A percentile compares a stretch with the other conserved stretches of the same genome.
phyloP scores from a whole-genome alignment of 1,284 basidiomycete species.

The Testicularia cyperi region DNA sequence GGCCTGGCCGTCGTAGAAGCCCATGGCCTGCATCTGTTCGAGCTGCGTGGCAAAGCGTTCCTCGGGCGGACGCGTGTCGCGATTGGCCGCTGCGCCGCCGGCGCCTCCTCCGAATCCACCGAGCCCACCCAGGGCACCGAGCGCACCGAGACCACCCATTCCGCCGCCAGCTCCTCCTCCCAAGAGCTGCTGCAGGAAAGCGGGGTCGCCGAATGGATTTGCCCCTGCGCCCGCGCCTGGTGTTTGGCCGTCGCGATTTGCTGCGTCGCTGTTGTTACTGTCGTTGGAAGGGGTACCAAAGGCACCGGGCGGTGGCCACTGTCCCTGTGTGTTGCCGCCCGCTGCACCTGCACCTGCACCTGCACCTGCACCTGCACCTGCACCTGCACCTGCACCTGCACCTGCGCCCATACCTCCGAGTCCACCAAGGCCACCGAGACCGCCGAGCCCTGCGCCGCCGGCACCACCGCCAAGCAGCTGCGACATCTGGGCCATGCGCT shows the following conservation, averaged over 20 bases:
- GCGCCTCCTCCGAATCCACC: slow-evolving; percentile 12
- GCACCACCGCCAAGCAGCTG: slow-evolving; percentile 42
- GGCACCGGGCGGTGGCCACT: slow-evolving; percentile 48
- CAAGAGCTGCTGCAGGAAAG: slow-evolving; percentile 34
- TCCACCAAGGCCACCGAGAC: slow-evolving; percentile 24
- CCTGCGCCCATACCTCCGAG: slow-evolving; percentile 13
- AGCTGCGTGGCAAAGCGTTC: slow-evolving; percentile 55
- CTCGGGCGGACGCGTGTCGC: slow-evolving; percentile 49
- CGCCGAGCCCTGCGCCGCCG: slow-evolving; percentile 9
- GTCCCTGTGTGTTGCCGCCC: too few species aligned
- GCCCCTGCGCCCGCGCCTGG: slow-evolving; percentile 1
- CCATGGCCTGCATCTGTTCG: slow-evolving; percentile 57
- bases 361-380: slow-evolving; percentile 7
- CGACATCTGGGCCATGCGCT: slow-evolving; percentile 49
- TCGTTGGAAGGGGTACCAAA: slow-evolving; percentile 20
- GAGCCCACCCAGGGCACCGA: slow-evolving; percentile 16
- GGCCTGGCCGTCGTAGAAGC: slow-evolving; percentile 51
- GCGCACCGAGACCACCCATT: slow-evolving; percentile 23
- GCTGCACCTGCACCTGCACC: slow-evolving; percentile 8
- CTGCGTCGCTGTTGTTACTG: slow-evolving; percentile 2
- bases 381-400: slow-evolving; percentile 10
- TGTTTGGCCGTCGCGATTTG: slow-evolving; percentile 4
- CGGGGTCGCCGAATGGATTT: slow-evolving; percentile 23
- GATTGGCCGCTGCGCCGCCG: slow-evolving; percentile 7
- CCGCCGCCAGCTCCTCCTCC: slow-evolving; percentile 34